A percentile compares a stretch with the other conserved stretches of the same genome.
Conservation (phyloP, 176 grass and related monocot species). For the Cenchrus fungigraminus region DNA sequence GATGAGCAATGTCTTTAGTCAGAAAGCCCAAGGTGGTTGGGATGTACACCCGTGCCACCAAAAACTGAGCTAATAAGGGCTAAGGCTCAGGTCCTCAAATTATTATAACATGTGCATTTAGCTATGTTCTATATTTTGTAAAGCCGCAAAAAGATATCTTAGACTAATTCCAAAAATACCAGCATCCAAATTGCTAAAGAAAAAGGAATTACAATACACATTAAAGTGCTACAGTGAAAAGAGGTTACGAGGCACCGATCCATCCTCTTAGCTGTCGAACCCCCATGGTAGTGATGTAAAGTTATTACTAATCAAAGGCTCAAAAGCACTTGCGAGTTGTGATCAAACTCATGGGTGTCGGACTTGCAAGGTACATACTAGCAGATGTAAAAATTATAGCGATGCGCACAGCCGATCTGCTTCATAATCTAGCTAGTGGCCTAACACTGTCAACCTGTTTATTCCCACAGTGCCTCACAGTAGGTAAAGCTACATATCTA, state of each 20-base stretch:
- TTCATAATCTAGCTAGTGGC: slow-evolving; percentile 37
- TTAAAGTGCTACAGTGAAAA: slow-evolving; percentile 15
- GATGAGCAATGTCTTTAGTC: slow-evolving; percentile 1
- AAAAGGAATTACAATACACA: slow-evolving; percentile 6
- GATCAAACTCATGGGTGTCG: slow-evolving; percentile 45
- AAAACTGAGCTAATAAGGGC: neutral
- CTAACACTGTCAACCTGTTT: slow-evolving; percentile 41
- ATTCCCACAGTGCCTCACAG: slow-evolving; percentile 43
- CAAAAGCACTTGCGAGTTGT: neutral
- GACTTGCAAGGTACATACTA: slow-evolving; percentile 13
- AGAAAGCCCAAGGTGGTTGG: neutral
- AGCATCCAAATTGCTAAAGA: slow-evolving; percentile 21
- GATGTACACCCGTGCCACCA: neutral
- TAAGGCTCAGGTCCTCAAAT: neutral
- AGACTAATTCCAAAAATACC: neutral
- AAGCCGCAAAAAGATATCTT: neutral
- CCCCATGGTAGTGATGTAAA: slow-evolving; percentile 43
- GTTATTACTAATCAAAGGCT: slow-evolving; percentile 35
- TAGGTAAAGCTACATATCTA: slow-evolving; percentile 27
- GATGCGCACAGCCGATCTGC: neutral
- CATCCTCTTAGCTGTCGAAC: slow-evolving; percentile 22
- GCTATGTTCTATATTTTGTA: neutral
- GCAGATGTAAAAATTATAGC: slow-evolving; percentile 15
- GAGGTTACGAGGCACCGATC: neutral
- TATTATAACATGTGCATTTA: slow-evolving; percentile 9